These are phyloP conservation scores for Irpex lacteus DNA, from an alignment of 1,284 basidiomycete genomes.

Conservation along the genomic window DNA sequence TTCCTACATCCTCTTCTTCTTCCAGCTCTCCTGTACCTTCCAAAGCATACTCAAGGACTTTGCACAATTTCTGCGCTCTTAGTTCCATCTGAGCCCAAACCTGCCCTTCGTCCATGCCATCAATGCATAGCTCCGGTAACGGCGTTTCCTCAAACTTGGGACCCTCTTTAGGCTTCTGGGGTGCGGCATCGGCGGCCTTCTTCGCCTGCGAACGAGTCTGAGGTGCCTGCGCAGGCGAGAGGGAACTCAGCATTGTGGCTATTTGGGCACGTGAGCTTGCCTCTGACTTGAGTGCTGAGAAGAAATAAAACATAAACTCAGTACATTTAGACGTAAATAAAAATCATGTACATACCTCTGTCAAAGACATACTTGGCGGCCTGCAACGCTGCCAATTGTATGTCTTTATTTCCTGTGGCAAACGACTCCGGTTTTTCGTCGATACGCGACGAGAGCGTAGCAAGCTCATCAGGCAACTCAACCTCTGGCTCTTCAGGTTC, in stretches of 20 bases:
- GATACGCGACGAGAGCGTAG: slow-evolving; percentile 49
- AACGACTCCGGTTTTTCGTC: slow-evolving; percentile 53
- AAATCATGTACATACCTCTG: slow-evolving; percentile 46
- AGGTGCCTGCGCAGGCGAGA: slow-evolving; percentile 60
- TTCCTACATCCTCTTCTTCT: slow-evolving; percentile 22
- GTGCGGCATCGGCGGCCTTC: slow-evolving; percentile 38
- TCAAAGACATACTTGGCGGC: slow-evolving; percentile 82
- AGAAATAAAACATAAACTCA: slow-evolving; percentile 8
- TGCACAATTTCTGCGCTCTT: slow-evolving; percentile 63
- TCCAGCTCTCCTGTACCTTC: slow-evolving; percentile 40
- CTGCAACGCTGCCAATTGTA: slow-evolving; percentile 59
- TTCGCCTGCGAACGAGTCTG: slow-evolving; percentile 66
- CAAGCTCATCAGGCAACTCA: slow-evolving; percentile 39
- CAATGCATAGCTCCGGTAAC: slow-evolving; percentile 69
- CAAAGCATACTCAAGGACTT: slow-evolving; percentile 57
- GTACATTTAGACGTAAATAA: neutral
- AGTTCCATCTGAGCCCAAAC: slow-evolving; percentile 93
- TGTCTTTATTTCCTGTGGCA: slow-evolving; percentile 51
- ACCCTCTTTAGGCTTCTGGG: slow-evolving; percentile 31
- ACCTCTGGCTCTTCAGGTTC: neutral
- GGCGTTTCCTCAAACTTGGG: slow-evolving; percentile 66
- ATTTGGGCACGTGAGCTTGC: slow-evolving; percentile 62
- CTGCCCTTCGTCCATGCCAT: slow-evolving; percentile 88
- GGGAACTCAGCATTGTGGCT: slow-evolving; percentile 61
- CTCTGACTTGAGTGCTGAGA: slow-evolving; percentile 65